A percentile compares a stretch with the other conserved stretches of the same genome.
Conservation (phyloP, 495 filamentous ascomycete species). For the Monascus purpureus region DNA sequence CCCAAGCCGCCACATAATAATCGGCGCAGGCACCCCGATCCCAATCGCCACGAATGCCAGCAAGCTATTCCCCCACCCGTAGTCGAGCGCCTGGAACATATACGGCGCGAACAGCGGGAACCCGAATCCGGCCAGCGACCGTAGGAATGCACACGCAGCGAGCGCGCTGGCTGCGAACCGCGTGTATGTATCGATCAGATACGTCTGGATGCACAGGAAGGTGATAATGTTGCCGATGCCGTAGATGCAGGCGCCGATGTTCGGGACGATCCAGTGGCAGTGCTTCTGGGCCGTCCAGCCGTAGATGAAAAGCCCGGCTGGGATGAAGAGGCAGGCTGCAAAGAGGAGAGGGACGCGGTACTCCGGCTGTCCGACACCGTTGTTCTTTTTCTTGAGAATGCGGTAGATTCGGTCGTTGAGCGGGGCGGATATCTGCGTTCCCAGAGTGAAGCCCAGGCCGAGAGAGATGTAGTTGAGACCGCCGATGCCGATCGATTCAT, state of each 20-base stretch:
- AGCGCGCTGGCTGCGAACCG: slow-evolving; percentile 61
- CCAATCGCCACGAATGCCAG: slow-evolving; percentile 39
- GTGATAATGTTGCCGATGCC: slow-evolving; percentile 43
- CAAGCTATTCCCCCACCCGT: slow-evolving; percentile 53
- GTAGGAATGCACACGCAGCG: slow-evolving; percentile 50
- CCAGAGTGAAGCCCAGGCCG: slow-evolving; percentile 53
- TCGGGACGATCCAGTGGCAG: slow-evolving; percentile 57
- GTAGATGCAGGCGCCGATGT: slow-evolving; percentile 52
- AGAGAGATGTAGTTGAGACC: slow-evolving; percentile 62
- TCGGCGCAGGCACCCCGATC: slow-evolving; percentile 44
- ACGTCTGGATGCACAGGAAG: slow-evolving; percentile 61
- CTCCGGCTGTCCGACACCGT: slow-evolving; percentile 44
- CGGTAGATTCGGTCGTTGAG: slow-evolving; percentile 55
- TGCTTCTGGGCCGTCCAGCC: slow-evolving; percentile 53
- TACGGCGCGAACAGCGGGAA: slow-evolving; percentile 66
- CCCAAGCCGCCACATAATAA: slow-evolving; percentile 48
- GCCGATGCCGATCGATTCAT: slow-evolving; percentile 44
- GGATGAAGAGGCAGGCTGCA: slow-evolving; percentile 42
- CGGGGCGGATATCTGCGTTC: slow-evolving; percentile 46
- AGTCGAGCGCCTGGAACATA: slow-evolving; percentile 43
- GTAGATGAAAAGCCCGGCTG: slow-evolving; percentile 55
- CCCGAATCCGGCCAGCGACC: slow-evolving; percentile 55
- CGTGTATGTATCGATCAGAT: slow-evolving; percentile 65
- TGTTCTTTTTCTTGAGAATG: slow-evolving; percentile 43
- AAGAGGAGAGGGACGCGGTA: slow-evolving; percentile 54